Percentiles rank a stretch among this genome's conserved stretches.
Conservation (phyloP, 495 filamentous ascomycete species). For the Xylaria palmicola region DNA sequence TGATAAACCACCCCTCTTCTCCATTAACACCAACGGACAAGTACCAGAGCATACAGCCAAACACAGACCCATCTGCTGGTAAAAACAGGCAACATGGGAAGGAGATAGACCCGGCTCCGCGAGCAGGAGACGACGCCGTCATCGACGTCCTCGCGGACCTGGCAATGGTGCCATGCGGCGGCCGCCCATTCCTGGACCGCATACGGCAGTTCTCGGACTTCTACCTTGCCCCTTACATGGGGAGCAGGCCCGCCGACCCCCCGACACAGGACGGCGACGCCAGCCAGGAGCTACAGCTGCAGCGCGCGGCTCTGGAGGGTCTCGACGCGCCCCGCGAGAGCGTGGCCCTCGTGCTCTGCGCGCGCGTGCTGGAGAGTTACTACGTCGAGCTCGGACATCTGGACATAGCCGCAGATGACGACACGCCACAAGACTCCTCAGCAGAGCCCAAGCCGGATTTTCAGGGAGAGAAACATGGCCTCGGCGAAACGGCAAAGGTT, state of each 20-base stretch:
- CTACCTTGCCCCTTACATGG: neutral
- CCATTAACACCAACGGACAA: neutral
- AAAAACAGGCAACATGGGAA: neutral
- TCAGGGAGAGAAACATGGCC: neutral
- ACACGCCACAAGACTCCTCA: neutral
- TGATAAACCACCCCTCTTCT: neutral
- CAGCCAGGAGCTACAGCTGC: neutral
- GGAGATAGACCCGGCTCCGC: too few species aligned
- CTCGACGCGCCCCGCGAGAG: neutral
- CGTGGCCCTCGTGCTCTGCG: slow-evolving; percentile 4
- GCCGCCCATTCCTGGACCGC: slow-evolving; percentile 1
- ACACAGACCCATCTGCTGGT: neutral
- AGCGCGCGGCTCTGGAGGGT: neutral
- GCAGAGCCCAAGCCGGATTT: neutral
- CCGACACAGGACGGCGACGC: neutral
- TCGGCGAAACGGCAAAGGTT: neutral
- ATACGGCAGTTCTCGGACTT: neutral
- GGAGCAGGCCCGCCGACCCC: neutral
- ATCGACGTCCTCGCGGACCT: neutral
- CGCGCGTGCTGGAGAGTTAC: neutral
- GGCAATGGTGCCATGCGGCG: neutral
- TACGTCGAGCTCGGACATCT: neutral
- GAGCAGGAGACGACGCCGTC: neutral
- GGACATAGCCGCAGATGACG: neutral
- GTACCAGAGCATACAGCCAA: neutral